A percentile compares a stretch with the other conserved stretches of the same genome.
Evolutionary conservation across 768 basidiomycete species (phyloP).

Genomic region (Lactarius tabidus): DNA sequence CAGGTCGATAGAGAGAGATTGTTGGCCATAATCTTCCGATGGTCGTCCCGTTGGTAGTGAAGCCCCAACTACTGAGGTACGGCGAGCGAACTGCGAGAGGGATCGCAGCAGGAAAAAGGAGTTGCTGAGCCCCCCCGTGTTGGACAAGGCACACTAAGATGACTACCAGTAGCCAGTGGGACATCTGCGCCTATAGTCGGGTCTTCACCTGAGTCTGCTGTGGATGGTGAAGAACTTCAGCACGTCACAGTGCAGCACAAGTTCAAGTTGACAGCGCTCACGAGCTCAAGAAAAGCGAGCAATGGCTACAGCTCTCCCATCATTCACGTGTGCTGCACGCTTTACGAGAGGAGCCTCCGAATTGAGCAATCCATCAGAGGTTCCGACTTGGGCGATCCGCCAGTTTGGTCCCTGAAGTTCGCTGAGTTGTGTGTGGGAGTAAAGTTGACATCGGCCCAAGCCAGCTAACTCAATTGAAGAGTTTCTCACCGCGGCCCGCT

Average conservation of each 20-base stretch:
- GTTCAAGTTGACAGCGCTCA: not conserved
- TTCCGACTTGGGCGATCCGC: too few species aligned
- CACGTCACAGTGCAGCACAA: not conserved
- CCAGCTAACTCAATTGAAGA: too few species aligned
- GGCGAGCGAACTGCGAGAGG: constrained; percentile 32
- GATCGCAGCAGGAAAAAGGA: constrained; percentile 27
- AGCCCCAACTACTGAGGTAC: constrained; percentile 28
- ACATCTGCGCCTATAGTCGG: not conserved
- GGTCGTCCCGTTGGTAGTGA: not conserved
- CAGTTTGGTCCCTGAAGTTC: too few species aligned
- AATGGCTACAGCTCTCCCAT: not conserved
- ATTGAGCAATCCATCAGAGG: too few species aligned
- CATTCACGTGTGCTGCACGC: too few species aligned
- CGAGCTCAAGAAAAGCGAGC: not conserved
- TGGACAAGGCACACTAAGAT: not conserved
- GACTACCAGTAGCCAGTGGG: not conserved
- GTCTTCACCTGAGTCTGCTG: not conserved
- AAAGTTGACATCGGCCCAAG: too few species aligned
- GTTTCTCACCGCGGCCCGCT: too few species aligned
- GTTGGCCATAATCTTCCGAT: constrained; percentile 23
- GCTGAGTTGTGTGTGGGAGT: not conserved
- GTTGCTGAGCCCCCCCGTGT: constrained; percentile 5
- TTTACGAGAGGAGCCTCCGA: too few species aligned
- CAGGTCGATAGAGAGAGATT: constrained; percentile 7
- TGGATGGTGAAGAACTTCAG: not conserved